Evolutionary conservation across 768 basidiomycete species (phyloP).

Genomic region (Pulveroboletus sp.): DNA sequence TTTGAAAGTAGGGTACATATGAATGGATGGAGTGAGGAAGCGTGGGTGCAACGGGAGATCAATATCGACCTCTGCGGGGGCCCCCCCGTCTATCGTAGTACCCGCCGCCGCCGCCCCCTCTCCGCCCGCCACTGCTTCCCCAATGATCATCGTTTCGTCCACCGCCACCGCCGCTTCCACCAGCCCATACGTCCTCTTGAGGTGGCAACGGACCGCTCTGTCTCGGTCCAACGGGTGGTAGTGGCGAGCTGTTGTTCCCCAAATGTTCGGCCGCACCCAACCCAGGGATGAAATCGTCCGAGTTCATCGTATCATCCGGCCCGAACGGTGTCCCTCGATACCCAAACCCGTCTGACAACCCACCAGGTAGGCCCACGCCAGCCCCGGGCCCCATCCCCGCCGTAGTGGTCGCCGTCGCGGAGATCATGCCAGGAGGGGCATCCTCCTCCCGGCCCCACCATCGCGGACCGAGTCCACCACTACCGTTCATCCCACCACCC

Average conservation of each 20-base stretch:
- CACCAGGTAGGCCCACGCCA: slow-evolving; percentile 16
- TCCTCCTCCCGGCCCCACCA: slow-evolving; percentile 51
- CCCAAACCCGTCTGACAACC: slow-evolving; percentile 17
- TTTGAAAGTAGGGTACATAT: not conserved
- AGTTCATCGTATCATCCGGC: slow-evolving; percentile 27
- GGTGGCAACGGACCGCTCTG: slow-evolving; percentile 37
- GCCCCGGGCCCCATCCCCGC: not conserved
- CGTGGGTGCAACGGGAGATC: not conserved
- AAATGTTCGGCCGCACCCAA: slow-evolving; percentile 40
- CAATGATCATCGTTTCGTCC: slow-evolving; percentile 37
- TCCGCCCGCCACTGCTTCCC: slow-evolving; percentile 27
- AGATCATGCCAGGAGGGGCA: slow-evolving; percentile 3
- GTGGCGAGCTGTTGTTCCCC: not conserved
- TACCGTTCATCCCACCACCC: slow-evolving; percentile 16
- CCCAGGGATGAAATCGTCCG: slow-evolving; percentile 64
- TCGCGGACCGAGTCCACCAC: slow-evolving; percentile 2
- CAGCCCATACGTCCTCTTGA: slow-evolving; percentile 50
- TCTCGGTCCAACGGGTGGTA: slow-evolving; percentile 30
- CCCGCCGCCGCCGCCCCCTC: slow-evolving; percentile 29
- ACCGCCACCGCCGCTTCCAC: slow-evolving; percentile 27
- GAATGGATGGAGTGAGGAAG: not conserved
- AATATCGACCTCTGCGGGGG: slow-evolving; percentile 22
- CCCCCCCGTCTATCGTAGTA: slow-evolving; percentile 24
- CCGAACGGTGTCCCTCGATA: slow-evolving; percentile 24
- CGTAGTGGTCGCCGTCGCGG: not conserved